A percentile compares a stretch with the other conserved stretches of the same genome.
Evolutionary conservation across 2,329 filamentous ascomycete genomes (phyloP).

Genomic region (Alternaria consortialis): DNA sequence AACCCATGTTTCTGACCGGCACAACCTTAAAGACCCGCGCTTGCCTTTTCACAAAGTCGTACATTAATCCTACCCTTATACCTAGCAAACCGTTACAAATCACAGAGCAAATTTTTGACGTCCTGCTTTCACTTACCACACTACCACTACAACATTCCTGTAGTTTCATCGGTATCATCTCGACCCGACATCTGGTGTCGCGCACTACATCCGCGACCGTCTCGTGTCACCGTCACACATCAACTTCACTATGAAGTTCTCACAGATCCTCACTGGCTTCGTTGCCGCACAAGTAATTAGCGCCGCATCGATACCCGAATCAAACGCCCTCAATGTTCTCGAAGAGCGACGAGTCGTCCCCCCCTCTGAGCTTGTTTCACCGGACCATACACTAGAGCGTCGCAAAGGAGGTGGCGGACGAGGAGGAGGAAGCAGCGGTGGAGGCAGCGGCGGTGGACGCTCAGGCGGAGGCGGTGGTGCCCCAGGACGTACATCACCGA

Average conservation of each 20-base stretch:
- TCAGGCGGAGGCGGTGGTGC: constrained; percentile 22
- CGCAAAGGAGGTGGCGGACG: constrained; percentile 52
- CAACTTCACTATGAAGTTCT: constrained; percentile 38
- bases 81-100: constrained; percentile 16
- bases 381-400: constrained; percentile 47
- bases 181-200: constrained; percentile 9
- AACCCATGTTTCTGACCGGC: background rate
- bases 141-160: background rate
- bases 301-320: constrained; percentile 41
- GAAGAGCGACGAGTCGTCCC: constrained; percentile 26
- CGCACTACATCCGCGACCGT: constrained; percentile 8
- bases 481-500: constrained; percentile 27
- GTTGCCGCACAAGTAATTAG: constrained; percentile 33
- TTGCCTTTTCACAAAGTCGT: constrained; percentile 8
- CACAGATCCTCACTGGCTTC: constrained; percentile 32
- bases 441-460: constrained; percentile 27
- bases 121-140: background rate
- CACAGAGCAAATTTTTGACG: constrained; percentile 3
- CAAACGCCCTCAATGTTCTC: constrained; percentile 33
- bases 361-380: constrained; percentile 36
- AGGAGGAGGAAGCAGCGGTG: constrained; percentile 38
- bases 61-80: constrained; percentile 1
- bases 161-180: background rate
- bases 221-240: constrained; percentile 14
- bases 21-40: constrained; percentile 20